Evolutionary conservation across 306 rosid species (phyloP).

Genomic region (Cucurbita moschata): DNA sequence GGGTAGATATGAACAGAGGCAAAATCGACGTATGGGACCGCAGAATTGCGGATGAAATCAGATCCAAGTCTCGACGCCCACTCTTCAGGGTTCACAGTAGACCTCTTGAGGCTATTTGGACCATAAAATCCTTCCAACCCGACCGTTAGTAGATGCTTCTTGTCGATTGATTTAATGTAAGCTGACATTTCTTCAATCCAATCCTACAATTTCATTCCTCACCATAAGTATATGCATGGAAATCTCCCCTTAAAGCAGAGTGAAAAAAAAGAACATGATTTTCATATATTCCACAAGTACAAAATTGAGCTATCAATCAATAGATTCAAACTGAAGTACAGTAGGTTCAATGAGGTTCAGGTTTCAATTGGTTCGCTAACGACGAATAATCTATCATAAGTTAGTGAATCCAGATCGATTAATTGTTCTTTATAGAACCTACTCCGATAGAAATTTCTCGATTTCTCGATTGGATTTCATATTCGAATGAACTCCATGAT

Average conservation of each 20-base stretch:
- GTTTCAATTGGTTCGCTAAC: neutral
- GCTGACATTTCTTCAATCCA: slow-evolving; percentile 97
- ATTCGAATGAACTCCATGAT: too few relatives aligned
- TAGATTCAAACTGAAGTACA: neutral
- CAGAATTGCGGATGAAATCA: slow-evolving; percentile 80
- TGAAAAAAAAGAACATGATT: too few relatives aligned
- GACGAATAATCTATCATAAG: too few relatives aligned
- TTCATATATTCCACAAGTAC: neutral
- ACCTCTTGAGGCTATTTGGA: slow-evolving; percentile 56
- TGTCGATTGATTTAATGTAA: slow-evolving; percentile 74
- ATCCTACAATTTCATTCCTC: slow-evolving; percentile 38
- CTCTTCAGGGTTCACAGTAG: slow-evolving; percentile 62
- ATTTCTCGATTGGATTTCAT: too few relatives aligned
- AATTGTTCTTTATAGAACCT: too few relatives aligned
- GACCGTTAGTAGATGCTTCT: slow-evolving; percentile 73
- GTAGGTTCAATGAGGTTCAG: neutral
- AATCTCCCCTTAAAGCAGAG: neutral
- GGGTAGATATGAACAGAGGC: slow-evolving; percentile 89
- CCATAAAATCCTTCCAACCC: slow-evolving; percentile 98
- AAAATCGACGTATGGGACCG: slow-evolving; percentile 50
- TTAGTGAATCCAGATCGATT: too few relatives aligned
- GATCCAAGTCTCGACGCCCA: slow-evolving; percentile 96
- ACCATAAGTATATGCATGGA: neutral
- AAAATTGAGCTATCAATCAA: neutral
- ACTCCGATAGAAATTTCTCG: too few relatives aligned